Percentiles rank a stretch among this genome's conserved stretches.
phyloP scores from a whole-genome alignment of 176 grass and related monocot species.

The Echinochloa phyllopogon region DNA sequence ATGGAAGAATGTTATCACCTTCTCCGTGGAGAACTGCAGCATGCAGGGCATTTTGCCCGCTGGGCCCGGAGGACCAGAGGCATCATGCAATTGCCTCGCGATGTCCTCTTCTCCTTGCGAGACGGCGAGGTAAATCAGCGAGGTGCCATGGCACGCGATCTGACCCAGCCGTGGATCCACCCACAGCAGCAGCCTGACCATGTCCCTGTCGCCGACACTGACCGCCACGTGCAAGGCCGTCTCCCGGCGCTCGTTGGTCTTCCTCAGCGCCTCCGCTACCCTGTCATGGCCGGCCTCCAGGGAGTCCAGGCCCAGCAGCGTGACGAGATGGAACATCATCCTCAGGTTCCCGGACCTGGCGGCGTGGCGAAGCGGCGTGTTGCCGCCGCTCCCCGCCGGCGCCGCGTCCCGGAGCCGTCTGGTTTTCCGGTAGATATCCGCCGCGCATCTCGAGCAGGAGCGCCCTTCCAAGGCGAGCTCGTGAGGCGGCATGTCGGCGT shows the following conservation, averaged over 20 bases:
- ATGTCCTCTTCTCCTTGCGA: background rate
- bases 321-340: background rate
- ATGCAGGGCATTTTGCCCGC: background rate
- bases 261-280: background rate
- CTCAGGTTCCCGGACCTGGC: background rate
- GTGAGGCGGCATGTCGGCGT: background rate
- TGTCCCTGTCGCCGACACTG: background rate
- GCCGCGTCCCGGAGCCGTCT: no score
- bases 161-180: background rate
- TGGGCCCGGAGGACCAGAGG: background rate
- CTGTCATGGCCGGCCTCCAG: background rate
- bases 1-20: background rate
- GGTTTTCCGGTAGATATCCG: background rate
- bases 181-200: background rate
- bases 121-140: background rate
- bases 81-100: background rate
- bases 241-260: background rate
- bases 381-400: background rate
- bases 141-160: background rate
- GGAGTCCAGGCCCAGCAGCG: background rate
- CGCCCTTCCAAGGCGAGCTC: background rate
- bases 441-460: background rate
- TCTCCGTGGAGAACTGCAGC: background rate
- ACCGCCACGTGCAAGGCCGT: constrained; percentile 9
- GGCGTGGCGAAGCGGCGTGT: background rate